A percentile compares a stretch with the other conserved stretches of the same genome.
Evolutionary conservation across 257 asterid species (phyloP).

Genomic region (Capsicum chinense): DNA sequence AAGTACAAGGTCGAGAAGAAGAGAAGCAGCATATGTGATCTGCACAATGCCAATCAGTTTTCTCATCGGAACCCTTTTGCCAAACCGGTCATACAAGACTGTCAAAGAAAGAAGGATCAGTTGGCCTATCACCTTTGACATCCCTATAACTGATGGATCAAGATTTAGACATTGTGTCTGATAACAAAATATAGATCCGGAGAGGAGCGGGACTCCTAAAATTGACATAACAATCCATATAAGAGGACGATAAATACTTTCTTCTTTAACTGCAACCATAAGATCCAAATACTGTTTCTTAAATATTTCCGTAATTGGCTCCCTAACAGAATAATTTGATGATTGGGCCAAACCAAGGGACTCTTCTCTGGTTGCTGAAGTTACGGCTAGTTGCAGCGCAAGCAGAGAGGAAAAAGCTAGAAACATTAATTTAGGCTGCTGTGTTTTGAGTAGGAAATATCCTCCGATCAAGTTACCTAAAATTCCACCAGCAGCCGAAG

Average conservation of each 20-base stretch:
- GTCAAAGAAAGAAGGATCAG: constrained; percentile 65
- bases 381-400: constrained; percentile 60
- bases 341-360: constrained; percentile 63
- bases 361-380: constrained; percentile 60
- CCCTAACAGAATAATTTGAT: constrained; percentile 34
- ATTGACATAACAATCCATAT: constrained; percentile 70
- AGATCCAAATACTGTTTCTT: constrained; percentile 63
- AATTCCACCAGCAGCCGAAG: constrained; percentile 78
- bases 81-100: constrained; percentile 58
- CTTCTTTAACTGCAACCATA: constrained; percentile 54
- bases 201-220: constrained; percentile 56
- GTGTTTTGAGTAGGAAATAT: constrained; percentile 58
- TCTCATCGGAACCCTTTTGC: constrained; percentile 62
- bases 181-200: constrained; percentile 88
- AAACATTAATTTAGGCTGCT: constrained; percentile 69
- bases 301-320: constrained; percentile 49
- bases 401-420: constrained; percentile 65
- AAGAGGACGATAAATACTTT: constrained; percentile 61
- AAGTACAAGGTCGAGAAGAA: constrained; percentile 74
- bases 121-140: constrained; percentile 88
- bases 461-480: constrained; percentile 86
- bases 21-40: constrained; percentile 59
- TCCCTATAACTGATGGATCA: constrained; percentile 68
- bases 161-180: constrained; percentile 79
- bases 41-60: constrained; percentile 56